These are phyloP conservation scores for Scytalidium lignicola DNA, from an alignment of 2,329 filamentous ascomycete genomes.

Conservation along the genomic window DNA sequence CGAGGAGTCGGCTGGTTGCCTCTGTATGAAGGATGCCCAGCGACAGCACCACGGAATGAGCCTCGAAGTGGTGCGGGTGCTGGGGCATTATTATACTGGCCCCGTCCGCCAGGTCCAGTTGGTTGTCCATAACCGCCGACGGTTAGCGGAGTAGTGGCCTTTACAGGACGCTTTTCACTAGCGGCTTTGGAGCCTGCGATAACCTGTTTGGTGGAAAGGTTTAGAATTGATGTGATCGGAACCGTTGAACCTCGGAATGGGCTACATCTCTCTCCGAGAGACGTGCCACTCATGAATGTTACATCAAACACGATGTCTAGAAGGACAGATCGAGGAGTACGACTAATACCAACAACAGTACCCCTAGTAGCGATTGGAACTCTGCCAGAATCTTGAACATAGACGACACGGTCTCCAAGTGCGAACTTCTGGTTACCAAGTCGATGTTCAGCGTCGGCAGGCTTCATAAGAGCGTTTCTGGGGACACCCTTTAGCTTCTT, in stretches of 20 bases:
- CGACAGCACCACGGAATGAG: slow-evolving; percentile 52
- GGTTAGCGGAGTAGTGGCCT: slow-evolving; percentile 45
- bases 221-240: slow-evolving; percentile 79
- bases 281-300: slow-evolving; percentile 96
- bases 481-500: slow-evolving; percentile 78
- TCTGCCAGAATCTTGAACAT: slow-evolving; percentile 87
- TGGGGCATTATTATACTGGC: slow-evolving; percentile 55
- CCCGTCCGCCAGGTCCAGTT: slow-evolving; percentile 47
- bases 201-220: slow-evolving; percentile 77
- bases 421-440: slow-evolving; percentile 77
- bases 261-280: slow-evolving; percentile 81
- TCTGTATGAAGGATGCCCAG: slow-evolving; percentile 30
- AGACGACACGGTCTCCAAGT: slow-evolving; percentile 87
- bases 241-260: slow-evolving; percentile 94
- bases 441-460: slow-evolving; percentile 91
- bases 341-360: slow-evolving; percentile 91
- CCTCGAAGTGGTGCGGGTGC: slow-evolving; percentile 51
- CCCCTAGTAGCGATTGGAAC: slow-evolving; percentile 89
- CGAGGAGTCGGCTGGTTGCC: slow-evolving; percentile 29
- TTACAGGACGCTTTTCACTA: slow-evolving; percentile 46
- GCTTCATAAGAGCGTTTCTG: slow-evolving; percentile 81
- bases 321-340: slow-evolving; percentile 74
- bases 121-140: slow-evolving; percentile 50
- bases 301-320: slow-evolving; percentile 91
- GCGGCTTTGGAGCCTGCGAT: slow-evolving; percentile 60